phyloP scores from a whole-genome alignment of 805 yeast species.

The Pichia gijzeniarum region DNA sequence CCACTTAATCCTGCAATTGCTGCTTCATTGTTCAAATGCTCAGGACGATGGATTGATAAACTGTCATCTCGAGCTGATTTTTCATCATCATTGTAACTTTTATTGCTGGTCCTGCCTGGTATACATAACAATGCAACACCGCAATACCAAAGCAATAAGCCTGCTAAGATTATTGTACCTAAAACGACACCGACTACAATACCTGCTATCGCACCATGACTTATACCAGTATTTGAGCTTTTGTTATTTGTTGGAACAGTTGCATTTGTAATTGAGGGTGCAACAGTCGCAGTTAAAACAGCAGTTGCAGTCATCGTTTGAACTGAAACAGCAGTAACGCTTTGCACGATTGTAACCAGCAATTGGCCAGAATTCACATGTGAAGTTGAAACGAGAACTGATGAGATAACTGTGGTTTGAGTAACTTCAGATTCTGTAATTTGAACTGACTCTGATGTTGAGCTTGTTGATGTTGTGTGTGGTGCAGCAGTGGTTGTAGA shows the following conservation, averaged over 20 bases:
- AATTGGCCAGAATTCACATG: constrained; percentile 7
- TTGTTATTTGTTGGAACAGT: not conserved
- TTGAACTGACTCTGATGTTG: constrained; percentile 9
- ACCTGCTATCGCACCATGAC: constrained; percentile 33
- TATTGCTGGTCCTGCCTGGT: constrained; percentile 18
- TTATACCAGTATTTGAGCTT: constrained; percentile 11
- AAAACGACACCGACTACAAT: constrained; percentile 29
- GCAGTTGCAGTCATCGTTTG: constrained; percentile 13
- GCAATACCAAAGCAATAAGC: constrained; percentile 17
- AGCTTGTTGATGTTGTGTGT: constrained; percentile 6
- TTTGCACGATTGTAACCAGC: constrained; percentile 21
- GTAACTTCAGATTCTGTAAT: constrained; percentile 10
- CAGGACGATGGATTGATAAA: constrained; percentile 3
- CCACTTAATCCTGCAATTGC: constrained; percentile 8
- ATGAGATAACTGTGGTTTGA: constrained; percentile 12
- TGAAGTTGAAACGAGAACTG: constrained; percentile 11
- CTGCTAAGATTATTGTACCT: constrained; percentile 19
- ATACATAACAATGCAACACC: constrained; percentile 12
- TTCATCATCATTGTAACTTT: constrained; percentile 20
- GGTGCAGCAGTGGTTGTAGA: constrained; percentile 9
- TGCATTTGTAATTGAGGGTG: constrained; percentile 6
- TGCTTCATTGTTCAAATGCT: constrained; percentile 1
- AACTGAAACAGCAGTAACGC: constrained; percentile 18
- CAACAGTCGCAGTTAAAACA: constrained; percentile 8
- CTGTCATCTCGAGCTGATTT: constrained; percentile 12